Percentiles rank a stretch among this genome's conserved stretches.
phyloP scores from a whole-genome alignment of 768 basidiomycete species.

The Sporobolomyces pararoseus region DNA sequence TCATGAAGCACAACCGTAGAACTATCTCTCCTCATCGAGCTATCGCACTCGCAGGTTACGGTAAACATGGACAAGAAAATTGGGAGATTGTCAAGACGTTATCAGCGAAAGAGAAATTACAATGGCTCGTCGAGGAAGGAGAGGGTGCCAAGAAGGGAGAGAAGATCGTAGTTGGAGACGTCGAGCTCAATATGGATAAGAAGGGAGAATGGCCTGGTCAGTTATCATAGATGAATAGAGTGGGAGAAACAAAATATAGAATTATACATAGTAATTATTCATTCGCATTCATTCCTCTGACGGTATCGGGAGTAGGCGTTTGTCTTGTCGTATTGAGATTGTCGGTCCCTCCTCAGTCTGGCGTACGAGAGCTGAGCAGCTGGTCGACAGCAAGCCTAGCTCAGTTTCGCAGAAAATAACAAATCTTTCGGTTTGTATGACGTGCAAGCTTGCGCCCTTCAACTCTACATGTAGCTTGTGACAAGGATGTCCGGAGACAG shows the following conservation, averaged over 20 bases:
- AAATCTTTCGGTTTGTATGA: too few relatives aligned
- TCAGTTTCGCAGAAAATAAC: too few relatives aligned
- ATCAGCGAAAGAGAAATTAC: conserved; percentile 20
- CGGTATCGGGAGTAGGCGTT: too few relatives aligned
- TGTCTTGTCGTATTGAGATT: too few relatives aligned
- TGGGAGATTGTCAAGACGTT: conserved; percentile 23
- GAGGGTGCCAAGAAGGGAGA: conserved; percentile 14
- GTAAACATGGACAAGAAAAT: conserved; percentile 11
- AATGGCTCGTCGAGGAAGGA: conserved; percentile 20
- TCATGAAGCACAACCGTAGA: conserved; percentile 33
- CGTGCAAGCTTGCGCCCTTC: too few relatives aligned
- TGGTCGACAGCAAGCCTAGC: too few relatives aligned
- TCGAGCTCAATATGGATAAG: conserved; percentile 25
- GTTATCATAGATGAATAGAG: background rate
- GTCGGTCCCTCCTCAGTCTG: too few relatives aligned
- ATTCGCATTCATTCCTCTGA: too few relatives aligned
- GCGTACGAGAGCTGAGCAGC: too few relatives aligned
- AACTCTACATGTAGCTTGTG: too few relatives aligned
- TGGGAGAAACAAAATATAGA: background rate
- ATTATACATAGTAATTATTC: too few relatives aligned
- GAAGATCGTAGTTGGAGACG: conserved; percentile 11
- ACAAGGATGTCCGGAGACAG: too few relatives aligned
- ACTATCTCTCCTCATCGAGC: conserved; percentile 30
- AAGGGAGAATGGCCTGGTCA: conserved; percentile 26
- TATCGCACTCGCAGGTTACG: conserved; percentile 32